phyloP scores from a whole-genome alignment of 208 protist genomes.

The Balamuthia mandrillaris region DNA sequence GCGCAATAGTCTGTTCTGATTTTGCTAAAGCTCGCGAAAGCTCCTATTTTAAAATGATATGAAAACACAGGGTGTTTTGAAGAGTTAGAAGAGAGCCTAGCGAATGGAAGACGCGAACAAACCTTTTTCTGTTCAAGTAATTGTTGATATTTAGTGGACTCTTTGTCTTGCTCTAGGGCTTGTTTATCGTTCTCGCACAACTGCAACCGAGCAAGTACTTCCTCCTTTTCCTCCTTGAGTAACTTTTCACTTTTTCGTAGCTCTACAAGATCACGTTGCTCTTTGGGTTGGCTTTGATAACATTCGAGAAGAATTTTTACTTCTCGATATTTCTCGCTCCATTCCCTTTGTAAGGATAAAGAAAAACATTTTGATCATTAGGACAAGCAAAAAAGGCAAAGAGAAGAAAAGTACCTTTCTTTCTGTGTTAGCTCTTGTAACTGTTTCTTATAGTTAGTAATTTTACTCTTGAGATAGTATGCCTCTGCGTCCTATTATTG shows the following conservation, averaged over 20 bases:
- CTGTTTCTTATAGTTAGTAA: no score
- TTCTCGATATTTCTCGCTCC: not conserved
- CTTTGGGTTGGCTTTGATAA: not conserved
- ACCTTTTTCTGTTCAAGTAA: not conserved
- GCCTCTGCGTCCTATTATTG: no score
- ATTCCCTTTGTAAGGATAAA: not conserved
- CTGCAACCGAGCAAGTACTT: not conserved
- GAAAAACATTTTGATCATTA: not conserved
- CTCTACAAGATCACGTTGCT: not conserved
- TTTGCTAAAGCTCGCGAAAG: no score
- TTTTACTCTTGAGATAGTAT: no score
- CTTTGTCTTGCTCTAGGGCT: not conserved
- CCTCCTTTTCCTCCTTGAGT: not conserved
- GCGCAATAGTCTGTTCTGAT: not conserved
- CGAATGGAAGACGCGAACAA: not conserved
- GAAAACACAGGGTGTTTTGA: not conserved
- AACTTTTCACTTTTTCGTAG: not conserved
- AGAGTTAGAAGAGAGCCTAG: not conserved
- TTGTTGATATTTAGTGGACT: not conserved
- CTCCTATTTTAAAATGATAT: not conserved
- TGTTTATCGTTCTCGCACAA: constrained; percentile 7
- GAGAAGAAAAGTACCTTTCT: no score
- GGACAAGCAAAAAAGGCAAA: not conserved
- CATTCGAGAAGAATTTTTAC: not conserved
- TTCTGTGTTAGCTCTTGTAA: no score